Conservation (phyloP, 2,329 filamentous ascomycete genomes). For the Ascochyta rabiei region DNA sequence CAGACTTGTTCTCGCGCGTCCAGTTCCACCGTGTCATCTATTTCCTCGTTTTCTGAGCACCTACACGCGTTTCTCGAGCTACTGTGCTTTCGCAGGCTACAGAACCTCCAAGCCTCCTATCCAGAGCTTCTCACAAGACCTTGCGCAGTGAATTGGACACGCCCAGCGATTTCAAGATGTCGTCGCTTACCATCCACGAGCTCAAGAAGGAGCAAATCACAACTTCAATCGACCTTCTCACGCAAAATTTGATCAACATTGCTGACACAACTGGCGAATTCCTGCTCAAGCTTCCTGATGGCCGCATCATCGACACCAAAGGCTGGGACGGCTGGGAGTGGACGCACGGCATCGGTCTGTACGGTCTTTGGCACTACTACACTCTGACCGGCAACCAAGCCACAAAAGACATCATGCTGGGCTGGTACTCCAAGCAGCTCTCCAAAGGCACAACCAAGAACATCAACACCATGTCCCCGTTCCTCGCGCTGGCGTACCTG, state of each 20-base stretch:
- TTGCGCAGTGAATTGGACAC: not conserved
- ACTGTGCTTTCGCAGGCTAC: not conserved
- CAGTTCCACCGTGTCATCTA: slow-evolving; percentile 3
- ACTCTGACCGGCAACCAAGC: slow-evolving; percentile 68
- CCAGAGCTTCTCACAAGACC: not conserved
- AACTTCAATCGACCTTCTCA: slow-evolving; percentile 68
- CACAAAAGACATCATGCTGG: slow-evolving; percentile 70
- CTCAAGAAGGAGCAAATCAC: slow-evolving; percentile 55
- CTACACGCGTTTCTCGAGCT: not conserved
- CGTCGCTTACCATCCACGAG: slow-evolving; percentile 50
- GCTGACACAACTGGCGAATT: slow-evolving; percentile 77
- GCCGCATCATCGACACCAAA: slow-evolving; percentile 81
- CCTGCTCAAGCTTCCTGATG: slow-evolving; percentile 72
- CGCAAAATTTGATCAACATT: slow-evolving; percentile 77
- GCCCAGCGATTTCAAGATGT: slow-evolving; percentile 32
- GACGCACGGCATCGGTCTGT: slow-evolving; percentile 80
- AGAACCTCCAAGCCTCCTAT: not conserved
- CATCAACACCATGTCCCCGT: slow-evolving; percentile 83
- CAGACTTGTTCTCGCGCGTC: slow-evolving; percentile 16
- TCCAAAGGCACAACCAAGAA: slow-evolving; percentile 79
- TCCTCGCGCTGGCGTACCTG: slow-evolving; percentile 76
- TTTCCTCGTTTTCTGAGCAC: not conserved
- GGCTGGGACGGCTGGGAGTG: slow-evolving; percentile 85
- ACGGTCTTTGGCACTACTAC: slow-evolving; percentile 84
- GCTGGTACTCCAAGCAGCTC: slow-evolving; percentile 75